These are phyloP conservation scores for Trifolium dubium DNA, from an alignment of 306 rosid genomes.

Conservation along the genomic window DNA sequence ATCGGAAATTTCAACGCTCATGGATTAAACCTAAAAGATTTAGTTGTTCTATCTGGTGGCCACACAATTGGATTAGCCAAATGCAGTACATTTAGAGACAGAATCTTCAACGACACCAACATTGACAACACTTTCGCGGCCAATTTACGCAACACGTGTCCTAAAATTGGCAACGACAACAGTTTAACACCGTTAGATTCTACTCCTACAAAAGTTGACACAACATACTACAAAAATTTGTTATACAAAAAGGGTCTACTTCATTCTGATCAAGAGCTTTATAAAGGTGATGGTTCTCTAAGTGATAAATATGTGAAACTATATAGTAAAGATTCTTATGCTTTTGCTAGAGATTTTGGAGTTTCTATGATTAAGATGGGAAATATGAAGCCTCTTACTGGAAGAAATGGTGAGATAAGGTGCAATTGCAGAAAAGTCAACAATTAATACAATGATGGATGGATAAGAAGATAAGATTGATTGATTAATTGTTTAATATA, in stretches of 20 bases:
- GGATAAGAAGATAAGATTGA: background rate
- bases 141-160: conserved; percentile 30
- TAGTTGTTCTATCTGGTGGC: conserved; percentile 58
- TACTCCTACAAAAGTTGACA: conserved; percentile 41
- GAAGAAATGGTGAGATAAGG: conserved; percentile 47
- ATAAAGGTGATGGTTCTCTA: conserved; percentile 41
- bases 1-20: conserved; percentile 42
- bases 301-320: conserved; percentile 40
- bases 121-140: conserved; percentile 40
- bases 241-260: conserved; percentile 45
- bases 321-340: conserved; percentile 30
- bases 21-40: conserved; percentile 46
- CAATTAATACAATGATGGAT: background rate
- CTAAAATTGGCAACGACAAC: background rate
- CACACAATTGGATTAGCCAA: conserved; percentile 53
- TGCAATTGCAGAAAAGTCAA: conserved; percentile 49
- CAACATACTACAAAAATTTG: conserved; percentile 35
- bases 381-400: conserved; percentile 45
- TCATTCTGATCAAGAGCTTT: conserved; percentile 56
- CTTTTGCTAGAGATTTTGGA: conserved; percentile 50
- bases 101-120: conserved; percentile 52
- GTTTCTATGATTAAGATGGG: conserved; percentile 57
- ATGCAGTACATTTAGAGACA: conserved; percentile 39
- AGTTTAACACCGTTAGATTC: conserved; percentile 41
- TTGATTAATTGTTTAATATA: background rate